A percentile compares a stretch with the other conserved stretches of the same genome.
Evolutionary conservation across 2,329 filamentous ascomycete species (phyloP).

Genomic region (Botrytis tulipae): DNA sequence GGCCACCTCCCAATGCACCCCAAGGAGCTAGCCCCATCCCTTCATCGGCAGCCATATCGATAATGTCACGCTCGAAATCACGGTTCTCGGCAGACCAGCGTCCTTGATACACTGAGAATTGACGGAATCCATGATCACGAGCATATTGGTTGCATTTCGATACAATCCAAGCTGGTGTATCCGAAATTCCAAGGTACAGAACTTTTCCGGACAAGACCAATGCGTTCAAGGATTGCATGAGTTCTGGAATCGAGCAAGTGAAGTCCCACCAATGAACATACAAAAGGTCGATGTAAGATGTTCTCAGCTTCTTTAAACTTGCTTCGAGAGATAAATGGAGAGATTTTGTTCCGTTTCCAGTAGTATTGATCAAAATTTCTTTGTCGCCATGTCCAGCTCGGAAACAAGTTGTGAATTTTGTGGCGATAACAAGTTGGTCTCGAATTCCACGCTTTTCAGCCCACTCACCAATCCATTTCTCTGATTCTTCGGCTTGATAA

Average conservation of each 20-base stretch:
- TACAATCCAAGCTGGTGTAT: constrained; percentile 69
- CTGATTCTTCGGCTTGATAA: constrained; percentile 60
- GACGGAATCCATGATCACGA: constrained; percentile 64
- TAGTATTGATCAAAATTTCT: constrained; percentile 47
- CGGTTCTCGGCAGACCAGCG: constrained; percentile 60
- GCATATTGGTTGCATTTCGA: constrained; percentile 68
- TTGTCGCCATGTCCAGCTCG: constrained; percentile 36
- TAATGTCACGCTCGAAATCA: constrained; percentile 63
- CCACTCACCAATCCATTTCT: constrained; percentile 69
- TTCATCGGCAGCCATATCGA: constrained; percentile 56
- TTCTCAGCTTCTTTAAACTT: constrained; percentile 61
- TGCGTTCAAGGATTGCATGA: constrained; percentile 67
- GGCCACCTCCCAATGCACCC: constrained; percentile 51
- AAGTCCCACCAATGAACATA: constrained; percentile 69
- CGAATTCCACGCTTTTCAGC: constrained; percentile 62
- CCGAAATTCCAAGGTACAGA: constrained; percentile 64
- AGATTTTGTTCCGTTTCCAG: constrained; percentile 62
- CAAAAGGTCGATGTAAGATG: constrained; percentile 66
- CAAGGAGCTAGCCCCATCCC: constrained; percentile 59
- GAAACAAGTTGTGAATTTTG: constrained; percentile 49
- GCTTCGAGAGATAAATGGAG: constrained; percentile 54
- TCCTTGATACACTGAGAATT: constrained; percentile 69
- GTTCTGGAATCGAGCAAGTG: constrained; percentile 60
- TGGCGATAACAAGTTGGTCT: constrained; percentile 65
- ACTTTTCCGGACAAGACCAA: constrained; percentile 62